Evolutionary conservation across 2,329 filamentous ascomycete genomes (phyloP).

Genomic region (Dactylellina haptotyla): DNA sequence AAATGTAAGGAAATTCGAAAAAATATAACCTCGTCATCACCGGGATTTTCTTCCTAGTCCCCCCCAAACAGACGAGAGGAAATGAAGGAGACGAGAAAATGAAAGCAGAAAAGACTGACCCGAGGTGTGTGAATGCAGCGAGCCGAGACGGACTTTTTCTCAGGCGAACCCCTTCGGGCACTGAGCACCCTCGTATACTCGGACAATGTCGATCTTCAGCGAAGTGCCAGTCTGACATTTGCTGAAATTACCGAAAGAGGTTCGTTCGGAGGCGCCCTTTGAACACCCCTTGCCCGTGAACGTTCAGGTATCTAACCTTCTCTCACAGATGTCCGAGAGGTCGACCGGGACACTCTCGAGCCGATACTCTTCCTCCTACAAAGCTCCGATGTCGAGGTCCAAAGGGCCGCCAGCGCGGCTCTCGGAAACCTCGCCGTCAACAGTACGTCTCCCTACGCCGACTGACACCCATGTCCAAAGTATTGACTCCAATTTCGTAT

Average conservation of each 20-base stretch:
- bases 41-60: constrained; percentile 52
- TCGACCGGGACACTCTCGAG: constrained; percentile 92
- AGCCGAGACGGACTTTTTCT: constrained; percentile 97
- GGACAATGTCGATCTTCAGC: constrained; percentile 96
- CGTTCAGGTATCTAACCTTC: constrained; percentile 1
- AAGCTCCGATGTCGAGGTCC: constrained; percentile 95
- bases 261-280: constrained; percentile 62
- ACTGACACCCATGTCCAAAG: constrained; percentile 44
- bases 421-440: constrained; percentile 97
- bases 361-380: constrained; percentile 95
- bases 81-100: no score
- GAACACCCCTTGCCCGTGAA: neutral
- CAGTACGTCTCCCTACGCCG: constrained; percentile 71
- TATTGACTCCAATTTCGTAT: constrained; percentile 63
- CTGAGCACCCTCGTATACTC: constrained; percentile 97
- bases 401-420: constrained; percentile 93
- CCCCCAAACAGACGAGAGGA: constrained; percentile 12
- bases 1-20: constrained; percentile 72
- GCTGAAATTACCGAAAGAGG: constrained; percentile 98
- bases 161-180: constrained; percentile 90
- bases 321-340: constrained; percentile 86
- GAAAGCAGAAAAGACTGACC: constrained; percentile 22
- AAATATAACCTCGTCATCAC: neutral
- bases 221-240: constrained; percentile 97
- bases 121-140: constrained; percentile 68